Percentiles rank a stretch among this genome's conserved stretches.
These are phyloP conservation scores for Saccharum spontaneum DNA, from an alignment of 176 grass and related monocot species.

Conservation along the genomic window DNA sequence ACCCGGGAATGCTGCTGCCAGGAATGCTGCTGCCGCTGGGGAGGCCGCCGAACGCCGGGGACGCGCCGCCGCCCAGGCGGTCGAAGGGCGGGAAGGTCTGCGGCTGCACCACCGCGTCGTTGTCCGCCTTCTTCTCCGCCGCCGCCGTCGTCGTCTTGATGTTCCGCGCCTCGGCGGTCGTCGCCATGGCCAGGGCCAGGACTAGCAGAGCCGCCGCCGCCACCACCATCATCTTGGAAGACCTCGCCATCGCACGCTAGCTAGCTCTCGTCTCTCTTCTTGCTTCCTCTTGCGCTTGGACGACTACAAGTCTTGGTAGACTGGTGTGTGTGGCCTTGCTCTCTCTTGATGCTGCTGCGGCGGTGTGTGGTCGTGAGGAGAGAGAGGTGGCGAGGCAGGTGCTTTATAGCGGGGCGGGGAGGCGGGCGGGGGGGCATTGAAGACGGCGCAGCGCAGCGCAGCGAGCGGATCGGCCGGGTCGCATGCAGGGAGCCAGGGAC, in stretches of 20 bases:
- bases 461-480: constrained; percentile 35
- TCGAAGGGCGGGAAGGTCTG: constrained; percentile 75
- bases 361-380: not conserved
- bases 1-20: constrained; percentile 39
- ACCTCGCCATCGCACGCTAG: constrained; percentile 47
- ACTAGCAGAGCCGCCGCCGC: constrained; percentile 34
- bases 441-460: constrained; percentile 22
- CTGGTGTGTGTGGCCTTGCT: too few species aligned
- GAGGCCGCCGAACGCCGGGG: constrained; percentile 37
- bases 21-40: constrained; percentile 40
- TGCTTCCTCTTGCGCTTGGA: not conserved
- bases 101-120: constrained; percentile 51
- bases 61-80: constrained; percentile 36
- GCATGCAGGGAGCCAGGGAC: too few species aligned
- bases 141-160: constrained; percentile 43
- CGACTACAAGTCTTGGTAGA: not conserved
- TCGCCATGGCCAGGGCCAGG: constrained; percentile 33
- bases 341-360: constrained; percentile 7
- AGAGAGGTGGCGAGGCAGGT: not conserved
- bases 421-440: constrained; percentile 25
- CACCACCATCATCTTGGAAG: constrained; percentile 40
- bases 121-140: not conserved
- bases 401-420: constrained; percentile 29
- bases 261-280: not conserved
- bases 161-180: constrained; percentile 62